Conservation (phyloP, 371 early-diverging fungal species). For the Quaeritorhiza haematococci region DNA sequence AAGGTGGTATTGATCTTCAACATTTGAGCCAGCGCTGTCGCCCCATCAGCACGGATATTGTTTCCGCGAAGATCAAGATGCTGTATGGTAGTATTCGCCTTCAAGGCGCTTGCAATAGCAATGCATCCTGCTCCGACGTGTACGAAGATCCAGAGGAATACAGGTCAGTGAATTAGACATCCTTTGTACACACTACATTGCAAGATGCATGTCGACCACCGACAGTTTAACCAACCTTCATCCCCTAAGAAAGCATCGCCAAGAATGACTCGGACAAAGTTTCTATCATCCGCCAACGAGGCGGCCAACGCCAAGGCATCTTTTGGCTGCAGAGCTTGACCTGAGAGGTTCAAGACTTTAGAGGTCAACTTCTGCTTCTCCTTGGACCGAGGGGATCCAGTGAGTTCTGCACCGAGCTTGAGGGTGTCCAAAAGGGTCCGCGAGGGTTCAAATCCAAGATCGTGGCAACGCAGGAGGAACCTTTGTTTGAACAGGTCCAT, state of each 20-base stretch:
- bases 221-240: slow-evolving; percentile 29
- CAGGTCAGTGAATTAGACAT: not conserved
- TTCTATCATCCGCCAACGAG: slow-evolving; percentile 25
- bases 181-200: not conserved
- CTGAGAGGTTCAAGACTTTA: too few relatives aligned
- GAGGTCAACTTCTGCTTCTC: too few relatives aligned
- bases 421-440: too few relatives aligned
- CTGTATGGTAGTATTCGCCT: slow-evolving; percentile 30
- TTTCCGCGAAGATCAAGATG: slow-evolving; percentile 20
- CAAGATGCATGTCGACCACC: not conserved
- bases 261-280: slow-evolving; percentile 24
- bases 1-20: slow-evolving; percentile 38
- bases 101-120: slow-evolving; percentile 31
- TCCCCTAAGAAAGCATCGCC: slow-evolving; percentile 47
- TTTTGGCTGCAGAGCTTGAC: too few relatives aligned
- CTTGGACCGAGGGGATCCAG: too few relatives aligned
- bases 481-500: too few relatives aligned
- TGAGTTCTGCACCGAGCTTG: too few relatives aligned
- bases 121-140: slow-evolving; percentile 23
- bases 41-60: slow-evolving; percentile 49
- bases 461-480: too few relatives aligned
- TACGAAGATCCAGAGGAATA: too few relatives aligned
- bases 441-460: too few relatives aligned
- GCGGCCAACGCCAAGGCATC: slow-evolving; percentile 31
- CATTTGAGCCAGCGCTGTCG: slow-evolving; percentile 43